Evolutionary conservation across 305 asterid species (phyloP), one percentile per base, ranked within the genome.

Genomic region (Ilex paraguariensis): DNA sequence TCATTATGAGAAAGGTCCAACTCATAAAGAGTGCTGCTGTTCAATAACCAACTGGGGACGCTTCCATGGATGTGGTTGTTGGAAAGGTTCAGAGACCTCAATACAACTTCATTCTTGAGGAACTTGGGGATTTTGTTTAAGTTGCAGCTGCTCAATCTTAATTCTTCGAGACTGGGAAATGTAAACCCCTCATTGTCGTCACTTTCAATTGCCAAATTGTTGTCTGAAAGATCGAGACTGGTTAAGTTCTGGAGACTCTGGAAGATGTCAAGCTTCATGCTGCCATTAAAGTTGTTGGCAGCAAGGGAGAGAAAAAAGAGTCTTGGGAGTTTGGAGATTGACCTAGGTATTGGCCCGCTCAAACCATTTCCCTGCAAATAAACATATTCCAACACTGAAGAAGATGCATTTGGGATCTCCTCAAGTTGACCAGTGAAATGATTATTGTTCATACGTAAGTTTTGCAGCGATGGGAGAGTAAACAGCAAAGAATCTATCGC

Each of bases 191-290:
- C 49, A 17, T 9, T 57, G 49, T 13, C 70, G 0, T 65, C 31
- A 13, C n/a, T n/a, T 7, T 66, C 46, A 57, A 65, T 7, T 10
- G 52, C 11, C 51, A 59, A 59, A 31, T 50, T 59, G 63, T 59
- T 50, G 54, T 16, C 17, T 14, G 66, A 62, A 50, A 62, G 66
- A 31, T 51, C 59, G 14, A 62, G 57, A 1, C 0, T 12, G 6
- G 4, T 12, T 12, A 33, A 30, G 45, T 14, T 51, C 33, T 54
- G 46, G 14, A 51, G 59, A 12, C 33, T 7, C 9, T 53, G 36
- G 10, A 62, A 10, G 12, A 36, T 42, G 39, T 62, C 50, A 3
- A 62, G 10, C 33, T 36, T 51, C 52, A 62, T 51, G 48, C 32
- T 51, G 39, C 50, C 46, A 14, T 28, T 61, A 5, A 62, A 62